Evolutionary conservation across 441 rosid genomes (phyloP).

Genomic region (Populus tomentosa): DNA sequence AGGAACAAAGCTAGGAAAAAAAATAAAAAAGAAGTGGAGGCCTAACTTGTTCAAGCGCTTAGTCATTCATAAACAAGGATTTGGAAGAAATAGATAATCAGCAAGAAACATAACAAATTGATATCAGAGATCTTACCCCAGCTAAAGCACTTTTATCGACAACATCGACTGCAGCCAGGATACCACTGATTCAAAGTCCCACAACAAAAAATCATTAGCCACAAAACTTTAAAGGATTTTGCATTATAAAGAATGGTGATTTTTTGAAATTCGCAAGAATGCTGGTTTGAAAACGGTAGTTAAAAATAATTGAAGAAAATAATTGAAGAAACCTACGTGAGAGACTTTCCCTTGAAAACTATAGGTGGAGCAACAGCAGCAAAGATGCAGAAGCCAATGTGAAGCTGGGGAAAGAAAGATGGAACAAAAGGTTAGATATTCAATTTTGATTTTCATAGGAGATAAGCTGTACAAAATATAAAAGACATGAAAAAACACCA

Average conservation of each 20-base stretch:
- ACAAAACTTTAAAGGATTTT: neutral
- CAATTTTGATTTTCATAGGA: neutral
- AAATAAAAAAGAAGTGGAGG: neutral
- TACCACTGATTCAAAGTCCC: constrained; percentile 9
- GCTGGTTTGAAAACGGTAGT: neutral
- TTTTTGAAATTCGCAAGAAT: constrained; percentile 1
- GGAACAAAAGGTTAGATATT: constrained; percentile 9
- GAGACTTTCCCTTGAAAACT: constrained; percentile 82
- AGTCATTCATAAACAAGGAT: neutral
- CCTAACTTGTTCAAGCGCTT: neutral
- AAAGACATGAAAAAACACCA: neutral
- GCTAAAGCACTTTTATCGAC: too few species aligned
- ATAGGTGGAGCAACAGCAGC: constrained; percentile 96
- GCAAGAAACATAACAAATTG: neutral
- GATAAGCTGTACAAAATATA: neutral
- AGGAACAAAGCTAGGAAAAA: neutral
- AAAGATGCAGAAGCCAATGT: constrained; percentile 63
- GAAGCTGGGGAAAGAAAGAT: constrained; percentile 45
- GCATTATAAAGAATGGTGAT: neutral
- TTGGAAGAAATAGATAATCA: neutral
- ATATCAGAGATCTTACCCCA: neutral
- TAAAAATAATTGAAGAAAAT: constrained; percentile 5
- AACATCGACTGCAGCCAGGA: too few species aligned
- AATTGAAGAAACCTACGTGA: constrained; percentile 50
- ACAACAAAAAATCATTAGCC: constrained; percentile 18